Conservation (phyloP, 371 early-diverging fungal species). For the Mortierella sp. region DNA sequence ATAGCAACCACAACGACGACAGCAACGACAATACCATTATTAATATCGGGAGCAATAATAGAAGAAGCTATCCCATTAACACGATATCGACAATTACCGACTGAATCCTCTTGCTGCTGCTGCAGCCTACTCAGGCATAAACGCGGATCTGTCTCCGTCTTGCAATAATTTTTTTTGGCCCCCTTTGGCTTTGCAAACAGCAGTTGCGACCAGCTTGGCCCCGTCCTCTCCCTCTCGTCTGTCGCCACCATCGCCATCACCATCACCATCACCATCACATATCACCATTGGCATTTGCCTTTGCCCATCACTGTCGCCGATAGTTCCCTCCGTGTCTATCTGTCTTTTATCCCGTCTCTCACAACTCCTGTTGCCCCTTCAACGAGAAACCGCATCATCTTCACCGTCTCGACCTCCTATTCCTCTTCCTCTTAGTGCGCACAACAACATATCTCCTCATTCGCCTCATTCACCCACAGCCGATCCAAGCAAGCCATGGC, state of each 20-base stretch:
- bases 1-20: too few relatives aligned
- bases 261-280: slow-evolving; percentile 4
- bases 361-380: not conserved
- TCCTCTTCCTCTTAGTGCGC: not conserved
- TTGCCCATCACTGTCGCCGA: not conserved
- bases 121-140: not conserved
- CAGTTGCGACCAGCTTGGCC: not conserved
- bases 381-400: slow-evolving; percentile 8
- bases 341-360: not conserved
- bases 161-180: not conserved
- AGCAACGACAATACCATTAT: too few relatives aligned
- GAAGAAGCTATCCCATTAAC: not conserved
- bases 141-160: not conserved
- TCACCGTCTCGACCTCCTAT: not conserved
- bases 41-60: too few relatives aligned
- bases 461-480: not conserved
- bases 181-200: not conserved
- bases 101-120: not conserved
- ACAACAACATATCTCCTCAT: not conserved
- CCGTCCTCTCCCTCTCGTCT: not conserved
- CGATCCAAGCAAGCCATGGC: slow-evolving; percentile 10
- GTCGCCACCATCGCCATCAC: slow-evolving; percentile 1
- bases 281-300: too few relatives aligned
- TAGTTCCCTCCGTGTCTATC: not conserved
- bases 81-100: too few relatives aligned